Percentiles rank a stretch among this genome's conserved stretches.
Evolutionary conservation across 2,329 filamentous ascomycete species (phyloP).

Genomic region (Fusarium heterosporum): DNA sequence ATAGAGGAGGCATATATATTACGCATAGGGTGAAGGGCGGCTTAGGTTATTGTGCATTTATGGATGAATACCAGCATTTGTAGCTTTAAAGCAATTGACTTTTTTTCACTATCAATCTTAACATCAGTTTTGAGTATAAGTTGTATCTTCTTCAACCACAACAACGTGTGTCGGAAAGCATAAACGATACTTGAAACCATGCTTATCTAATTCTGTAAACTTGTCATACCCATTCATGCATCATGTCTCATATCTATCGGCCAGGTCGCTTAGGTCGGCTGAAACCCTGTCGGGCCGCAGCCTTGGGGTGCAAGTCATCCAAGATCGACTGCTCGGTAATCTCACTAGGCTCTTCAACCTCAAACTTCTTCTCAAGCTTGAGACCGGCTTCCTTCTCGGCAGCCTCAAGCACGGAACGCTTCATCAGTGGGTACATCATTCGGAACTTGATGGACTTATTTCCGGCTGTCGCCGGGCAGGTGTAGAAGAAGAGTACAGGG

Average conservation of each 20-base stretch:
- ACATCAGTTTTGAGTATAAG: not conserved
- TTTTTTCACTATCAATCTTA: slow-evolving; percentile 36
- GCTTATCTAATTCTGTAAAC: slow-evolving; percentile 10
- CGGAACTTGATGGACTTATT: slow-evolving; percentile 81
- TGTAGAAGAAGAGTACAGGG: slow-evolving; percentile 84
- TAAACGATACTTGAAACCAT: slow-evolving; percentile 1
- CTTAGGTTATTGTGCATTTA: slow-evolving; percentile 44
- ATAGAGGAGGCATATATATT: slow-evolving; percentile 45
- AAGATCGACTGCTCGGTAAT: slow-evolving; percentile 74
- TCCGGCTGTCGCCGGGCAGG: slow-evolving; percentile 74
- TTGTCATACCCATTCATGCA: not conserved
- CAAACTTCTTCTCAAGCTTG: slow-evolving; percentile 76
- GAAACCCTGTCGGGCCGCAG: slow-evolving; percentile 75
- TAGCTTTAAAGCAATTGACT: slow-evolving; percentile 44
- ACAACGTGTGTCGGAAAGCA: not conserved
- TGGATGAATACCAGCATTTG: slow-evolving; percentile 48
- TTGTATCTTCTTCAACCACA: slow-evolving; percentile 4
- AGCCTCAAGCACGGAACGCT: slow-evolving; percentile 72
- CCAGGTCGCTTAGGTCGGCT: slow-evolving; percentile 84
- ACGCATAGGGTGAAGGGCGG: slow-evolving; percentile 42
- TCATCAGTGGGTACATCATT: slow-evolving; percentile 85
- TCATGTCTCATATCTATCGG: slow-evolving; percentile 55
- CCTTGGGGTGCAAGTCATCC: slow-evolving; percentile 75
- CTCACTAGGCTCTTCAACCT: slow-evolving; percentile 75
- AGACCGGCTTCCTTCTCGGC: slow-evolving; percentile 75